These are phyloP conservation scores for Leccinum rimulosum DNA, from an alignment of 768 basidiomycete genomes.

Conservation along the genomic window DNA sequence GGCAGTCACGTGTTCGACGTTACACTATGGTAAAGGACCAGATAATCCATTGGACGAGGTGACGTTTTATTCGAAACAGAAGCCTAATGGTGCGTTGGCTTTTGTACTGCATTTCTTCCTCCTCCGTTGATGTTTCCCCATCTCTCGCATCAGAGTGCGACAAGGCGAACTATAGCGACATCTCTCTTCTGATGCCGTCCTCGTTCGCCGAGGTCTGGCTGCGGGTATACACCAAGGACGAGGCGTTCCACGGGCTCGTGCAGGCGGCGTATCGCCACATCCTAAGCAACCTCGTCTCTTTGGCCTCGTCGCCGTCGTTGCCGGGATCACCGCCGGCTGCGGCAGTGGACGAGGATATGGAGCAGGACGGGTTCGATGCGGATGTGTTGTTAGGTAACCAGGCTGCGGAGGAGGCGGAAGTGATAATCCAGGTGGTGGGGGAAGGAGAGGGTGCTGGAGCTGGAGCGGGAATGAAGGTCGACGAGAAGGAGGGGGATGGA, in stretches of 20 bases:
- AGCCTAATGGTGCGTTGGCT: constrained; percentile 50
- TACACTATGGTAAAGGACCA: constrained; percentile 79
- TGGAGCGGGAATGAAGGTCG: background rate
- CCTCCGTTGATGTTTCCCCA: background rate
- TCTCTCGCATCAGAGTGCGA: constrained; percentile 37
- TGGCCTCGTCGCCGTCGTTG: background rate
- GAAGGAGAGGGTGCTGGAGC: background rate
- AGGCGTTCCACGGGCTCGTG: constrained; percentile 52
- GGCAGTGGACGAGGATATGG: background rate
- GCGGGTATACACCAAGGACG: constrained; percentile 68
- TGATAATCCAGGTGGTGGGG: background rate
- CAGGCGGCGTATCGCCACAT: constrained; percentile 64
- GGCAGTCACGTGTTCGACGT: constrained; percentile 57
- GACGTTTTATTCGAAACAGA: constrained; percentile 70
- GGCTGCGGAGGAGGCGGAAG: background rate
- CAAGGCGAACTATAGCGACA: constrained; percentile 50
- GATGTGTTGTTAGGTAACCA: background rate
- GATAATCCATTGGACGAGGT: constrained; percentile 66
- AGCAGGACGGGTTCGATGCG: constrained; percentile 18
- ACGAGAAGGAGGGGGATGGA: background rate
- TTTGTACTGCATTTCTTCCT: background rate
- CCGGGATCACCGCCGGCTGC: background rate
- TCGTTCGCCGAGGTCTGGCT: constrained; percentile 70
- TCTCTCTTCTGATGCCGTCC: constrained; percentile 62
- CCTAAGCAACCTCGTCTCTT: constrained; percentile 23